phyloP scores from a whole-genome alignment of 768 basidiomycete species.

The Lactarius hengduanensis region DNA sequence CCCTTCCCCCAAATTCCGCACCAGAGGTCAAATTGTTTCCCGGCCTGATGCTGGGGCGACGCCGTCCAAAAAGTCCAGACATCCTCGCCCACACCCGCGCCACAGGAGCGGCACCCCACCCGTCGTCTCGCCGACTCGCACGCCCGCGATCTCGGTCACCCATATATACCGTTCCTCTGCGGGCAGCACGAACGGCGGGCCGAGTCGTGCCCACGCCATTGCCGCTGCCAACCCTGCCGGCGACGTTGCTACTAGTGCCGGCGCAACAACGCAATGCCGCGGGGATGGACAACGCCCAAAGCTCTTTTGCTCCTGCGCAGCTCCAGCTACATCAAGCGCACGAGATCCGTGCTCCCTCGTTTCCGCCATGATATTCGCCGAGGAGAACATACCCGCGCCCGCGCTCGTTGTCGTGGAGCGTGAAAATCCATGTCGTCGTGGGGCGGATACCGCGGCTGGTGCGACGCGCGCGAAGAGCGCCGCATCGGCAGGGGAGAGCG shows the following conservation, averaged over 20 bases:
- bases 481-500: slow-evolving; percentile 19
- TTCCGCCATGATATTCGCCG: background rate
- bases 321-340: no score
- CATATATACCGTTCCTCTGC: slow-evolving; percentile 27
- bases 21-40: background rate
- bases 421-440: slow-evolving; percentile 20
- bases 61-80: slow-evolving; percentile 21
- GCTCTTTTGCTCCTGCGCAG: slow-evolving; percentile 5
- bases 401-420: slow-evolving; percentile 22
- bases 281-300: slow-evolving; percentile 27
- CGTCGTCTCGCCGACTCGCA: slow-evolving; percentile 22
- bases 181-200: slow-evolving; percentile 24
- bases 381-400: slow-evolving; percentile 12
- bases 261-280: background rate
- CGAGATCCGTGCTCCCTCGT: background rate
- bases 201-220: slow-evolving; percentile 17
- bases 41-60: no score
- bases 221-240: background rate
- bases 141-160: slow-evolving; percentile 24
- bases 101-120: slow-evolving; percentile 28
- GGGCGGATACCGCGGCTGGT: slow-evolving; percentile 20
- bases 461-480: slow-evolving; percentile 20
- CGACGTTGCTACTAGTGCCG: background rate
- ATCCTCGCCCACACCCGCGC: slow-evolving; percentile 27
- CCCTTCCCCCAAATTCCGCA: background rate